Base-by-base conservation (phyloP, 306 rosid genomes). In the Cucumis sativus region DNA sequence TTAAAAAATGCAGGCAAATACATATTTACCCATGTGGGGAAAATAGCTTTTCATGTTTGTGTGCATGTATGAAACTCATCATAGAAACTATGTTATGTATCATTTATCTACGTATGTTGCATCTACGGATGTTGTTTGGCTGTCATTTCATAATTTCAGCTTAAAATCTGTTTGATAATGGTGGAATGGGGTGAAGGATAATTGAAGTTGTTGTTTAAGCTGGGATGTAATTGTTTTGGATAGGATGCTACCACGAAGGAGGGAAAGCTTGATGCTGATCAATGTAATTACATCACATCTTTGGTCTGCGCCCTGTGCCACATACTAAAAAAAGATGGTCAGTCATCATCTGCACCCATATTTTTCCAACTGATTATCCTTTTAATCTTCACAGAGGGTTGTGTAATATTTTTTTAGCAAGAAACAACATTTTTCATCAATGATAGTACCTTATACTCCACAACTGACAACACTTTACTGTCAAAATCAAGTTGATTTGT, bases 321-420 rank as follows among this genome's bases (percentile, higher is more conserved):
- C 83, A 92, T 93, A 66, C 65, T 93, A 17, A 89, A 89, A 83
- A 88, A 86, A 82, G 81, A 80, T 64, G 93, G 98, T 84, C 79
- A 80, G 89, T 81, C 75, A 25, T 30, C 39, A 7, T 81, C 14
- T 25, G 6, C 41, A 77, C 68, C 65, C 66, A 73, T 45, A 71
- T 21, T 58, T 30, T 63, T 74, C 28, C 63, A 74, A 73, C 20
- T 77, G 64, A 11, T 17, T 49, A 51, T 60, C 59, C 70, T 73
- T 45, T 57, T 37, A 40, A 21, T 76, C 25, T 47, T 12, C 54
- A 47, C 54, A 12, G 4, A 47, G 54, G 54, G 54, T 47, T 5
- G 16, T 47, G 54, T 47, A 47, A 47, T 47, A 33, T 47, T 47
- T 47, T 47, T 47, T 47, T 47, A 47, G 54, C 16, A 47, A 47